Evolutionary conservation across 495 filamentous ascomycete species (phyloP).

Genomic region (Diplogelasinospora grovesii): DNA sequence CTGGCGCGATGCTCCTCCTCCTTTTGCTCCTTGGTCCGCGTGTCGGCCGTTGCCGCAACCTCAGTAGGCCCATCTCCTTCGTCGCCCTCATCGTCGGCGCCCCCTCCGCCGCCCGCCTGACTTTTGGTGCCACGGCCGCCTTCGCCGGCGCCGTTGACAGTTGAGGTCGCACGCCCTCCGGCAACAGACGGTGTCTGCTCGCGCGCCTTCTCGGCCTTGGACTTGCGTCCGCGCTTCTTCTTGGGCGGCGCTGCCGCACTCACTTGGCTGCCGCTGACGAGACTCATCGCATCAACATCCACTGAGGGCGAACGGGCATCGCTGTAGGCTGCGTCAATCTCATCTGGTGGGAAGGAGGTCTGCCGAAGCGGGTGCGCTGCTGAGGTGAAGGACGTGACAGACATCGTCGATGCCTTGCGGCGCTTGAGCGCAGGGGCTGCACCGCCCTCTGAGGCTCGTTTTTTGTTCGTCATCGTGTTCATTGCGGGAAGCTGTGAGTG

Average conservation of each 20-base stretch:
- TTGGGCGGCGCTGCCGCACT: conserved; percentile 41
- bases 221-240: conserved; percentile 60
- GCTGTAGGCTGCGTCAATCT: conserved; percentile 29
- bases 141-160: conserved; percentile 39
- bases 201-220: conserved; percentile 49
- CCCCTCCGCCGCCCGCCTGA: conserved; percentile 16
- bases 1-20: conserved; percentile 60
- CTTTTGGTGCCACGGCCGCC: conserved; percentile 28
- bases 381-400: conserved; percentile 31
- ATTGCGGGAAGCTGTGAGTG: conserved; percentile 37
- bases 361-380: conserved; percentile 76
- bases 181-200: conserved; percentile 44
- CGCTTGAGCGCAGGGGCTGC: conserved; percentile 48
- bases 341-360: conserved; percentile 74
- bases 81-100: conserved; percentile 48
- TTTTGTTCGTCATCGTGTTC: conserved; percentile 39
- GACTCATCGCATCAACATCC: conserved; percentile 56
- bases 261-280: conserved; percentile 59
- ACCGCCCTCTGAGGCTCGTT: conserved; percentile 47
- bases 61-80: conserved; percentile 62
- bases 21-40: conserved; percentile 58
- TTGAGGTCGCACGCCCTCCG: conserved; percentile 44
- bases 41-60: conserved; percentile 56
- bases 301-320: conserved; percentile 59
- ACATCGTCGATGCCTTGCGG: conserved; percentile 56